Percentiles rank a stretch among this genome's conserved stretches.
Evolutionary conservation across 768 basidiomycete species (phyloP).

Genomic region (Naganishia friedmannii): DNA sequence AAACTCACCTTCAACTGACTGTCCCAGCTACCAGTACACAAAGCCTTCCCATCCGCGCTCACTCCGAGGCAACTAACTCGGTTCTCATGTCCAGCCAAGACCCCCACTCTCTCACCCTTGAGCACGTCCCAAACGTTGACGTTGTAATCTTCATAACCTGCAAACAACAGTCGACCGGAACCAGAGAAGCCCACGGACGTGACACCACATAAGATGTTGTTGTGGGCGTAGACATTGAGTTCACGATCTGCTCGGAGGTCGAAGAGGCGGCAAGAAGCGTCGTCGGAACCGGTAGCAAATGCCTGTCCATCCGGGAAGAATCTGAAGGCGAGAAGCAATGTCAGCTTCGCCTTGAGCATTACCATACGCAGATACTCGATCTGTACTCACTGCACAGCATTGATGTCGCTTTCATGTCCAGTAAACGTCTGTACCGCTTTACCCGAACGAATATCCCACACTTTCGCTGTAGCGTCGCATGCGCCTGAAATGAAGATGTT

Average conservation of each 20-base stretch:
- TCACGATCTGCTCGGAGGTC: conserved; percentile 97
- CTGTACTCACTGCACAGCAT: conserved; percentile 87
- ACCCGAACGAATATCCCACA: conserved; percentile 98
- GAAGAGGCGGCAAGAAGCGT: conserved; percentile 95
- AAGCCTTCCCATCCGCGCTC: conserved; percentile 92
- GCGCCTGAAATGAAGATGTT: conserved; percentile 98
- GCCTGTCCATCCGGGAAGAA: conserved; percentile 99
- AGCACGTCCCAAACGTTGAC: conserved; percentile 99
- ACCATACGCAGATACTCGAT: background rate
- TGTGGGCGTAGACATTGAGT: conserved; percentile 92
- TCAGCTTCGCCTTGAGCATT: background rate
- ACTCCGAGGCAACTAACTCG: conserved; percentile 95
- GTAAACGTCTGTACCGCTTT: conserved; percentile 98
- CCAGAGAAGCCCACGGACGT: conserved; percentile 98
- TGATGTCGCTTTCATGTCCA: conserved; percentile 98
- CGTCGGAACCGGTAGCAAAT: conserved; percentile 97
- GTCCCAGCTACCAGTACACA: conserved; percentile 98
- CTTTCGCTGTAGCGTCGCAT: conserved; percentile 95
- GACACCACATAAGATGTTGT: conserved; percentile 98
- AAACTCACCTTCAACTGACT: conserved; percentile 80
- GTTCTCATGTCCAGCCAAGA: conserved; percentile 96
- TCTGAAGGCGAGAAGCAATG: conserved; percentile 54
- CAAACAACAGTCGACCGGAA: conserved; percentile 93
- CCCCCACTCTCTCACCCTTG: conserved; percentile 96
- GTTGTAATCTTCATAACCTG: conserved; percentile 99